Conservation (phyloP, 345 rosid species). For the Dipteronia dyeriana region DNA sequence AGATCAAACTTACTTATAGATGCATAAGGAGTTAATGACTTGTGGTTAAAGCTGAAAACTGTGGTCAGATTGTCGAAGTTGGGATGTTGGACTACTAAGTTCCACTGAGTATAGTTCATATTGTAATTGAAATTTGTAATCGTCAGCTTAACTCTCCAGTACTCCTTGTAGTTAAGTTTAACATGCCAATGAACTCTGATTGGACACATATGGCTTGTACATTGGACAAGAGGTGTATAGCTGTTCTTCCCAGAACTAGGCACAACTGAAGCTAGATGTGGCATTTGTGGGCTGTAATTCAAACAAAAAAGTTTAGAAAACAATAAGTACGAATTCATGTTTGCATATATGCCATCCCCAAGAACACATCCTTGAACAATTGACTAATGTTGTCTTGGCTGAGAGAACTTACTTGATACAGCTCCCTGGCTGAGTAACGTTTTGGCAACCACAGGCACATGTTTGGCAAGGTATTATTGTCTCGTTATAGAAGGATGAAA, state of each 20-base stretch:
- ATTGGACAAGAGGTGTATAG: slow-evolving; percentile 58
- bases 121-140: slow-evolving; percentile 82
- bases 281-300: slow-evolving; percentile 47
- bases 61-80: slow-evolving; percentile 73
- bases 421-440: slow-evolving; percentile 39
- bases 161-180: slow-evolving; percentile 72
- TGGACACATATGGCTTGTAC: slow-evolving; percentile 95
- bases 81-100: slow-evolving; percentile 81
- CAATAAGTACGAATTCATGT: neutral
- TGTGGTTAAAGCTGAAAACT: slow-evolving; percentile 70
- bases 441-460: slow-evolving; percentile 88
- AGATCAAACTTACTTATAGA: slow-evolving; percentile 57
- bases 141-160: slow-evolving; percentile 83
- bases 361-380: slow-evolving; percentile 1
- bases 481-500: slow-evolving; percentile 78
- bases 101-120: slow-evolving; percentile 83
- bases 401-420: slow-evolving; percentile 75
- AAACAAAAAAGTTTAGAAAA: slow-evolving; percentile 15
- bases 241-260: slow-evolving; percentile 40
- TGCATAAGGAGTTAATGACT: slow-evolving; percentile 60
- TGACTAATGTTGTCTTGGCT: neutral
- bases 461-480: slow-evolving; percentile 76
- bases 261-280: slow-evolving; percentile 67
- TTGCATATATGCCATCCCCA: neutral
- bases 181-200: slow-evolving; percentile 92